Conservation (phyloP, 371 early-diverging fungal species). For the Actinomortierella wolfii region DNA sequence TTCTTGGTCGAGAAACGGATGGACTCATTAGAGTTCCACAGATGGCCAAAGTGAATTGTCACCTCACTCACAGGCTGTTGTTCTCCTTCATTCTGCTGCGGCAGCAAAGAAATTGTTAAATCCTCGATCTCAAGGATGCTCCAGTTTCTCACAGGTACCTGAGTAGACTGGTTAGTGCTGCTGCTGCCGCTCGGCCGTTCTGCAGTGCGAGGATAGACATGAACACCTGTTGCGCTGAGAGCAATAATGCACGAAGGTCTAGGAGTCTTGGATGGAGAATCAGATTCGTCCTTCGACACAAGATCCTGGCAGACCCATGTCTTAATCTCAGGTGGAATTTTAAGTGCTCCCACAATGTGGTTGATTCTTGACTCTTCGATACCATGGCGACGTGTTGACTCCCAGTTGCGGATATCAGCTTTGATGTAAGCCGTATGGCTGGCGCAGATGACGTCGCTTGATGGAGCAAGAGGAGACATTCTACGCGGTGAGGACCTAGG, state of each 20-base stretch:
- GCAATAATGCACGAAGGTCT: background rate
- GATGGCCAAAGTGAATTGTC: constrained; percentile 14
- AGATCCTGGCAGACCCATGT: constrained; percentile 30
- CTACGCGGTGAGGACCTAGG: too few relatives aligned
- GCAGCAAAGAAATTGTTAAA: background rate
- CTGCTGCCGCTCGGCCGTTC: constrained; percentile 24
- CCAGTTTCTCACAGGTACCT: constrained; percentile 24
- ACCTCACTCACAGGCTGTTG: constrained; percentile 25
- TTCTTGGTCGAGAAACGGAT: constrained; percentile 15
- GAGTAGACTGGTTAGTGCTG: constrained; percentile 1
- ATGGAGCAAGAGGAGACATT: too few relatives aligned
- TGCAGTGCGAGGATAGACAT: constrained; percentile 29
- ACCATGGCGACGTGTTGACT: too few relatives aligned
- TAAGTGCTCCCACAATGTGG: too few relatives aligned
- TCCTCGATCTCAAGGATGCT: constrained; percentile 34
- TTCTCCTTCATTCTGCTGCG: background rate
- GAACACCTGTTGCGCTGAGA: constrained; percentile 3
- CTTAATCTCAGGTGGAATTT: background rate
- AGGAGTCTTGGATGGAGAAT: background rate
- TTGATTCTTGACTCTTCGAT: too few relatives aligned
- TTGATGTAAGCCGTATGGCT: too few relatives aligned
- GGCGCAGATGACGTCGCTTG: too few relatives aligned
- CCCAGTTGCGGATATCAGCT: too few relatives aligned
- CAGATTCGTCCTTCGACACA: constrained; percentile 11
- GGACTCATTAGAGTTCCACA: constrained; percentile 7